These are phyloP conservation scores for Apiotrichum veenhuisii DNA, from an alignment of 1,284 basidiomycete species.

Conservation along the genomic window DNA sequence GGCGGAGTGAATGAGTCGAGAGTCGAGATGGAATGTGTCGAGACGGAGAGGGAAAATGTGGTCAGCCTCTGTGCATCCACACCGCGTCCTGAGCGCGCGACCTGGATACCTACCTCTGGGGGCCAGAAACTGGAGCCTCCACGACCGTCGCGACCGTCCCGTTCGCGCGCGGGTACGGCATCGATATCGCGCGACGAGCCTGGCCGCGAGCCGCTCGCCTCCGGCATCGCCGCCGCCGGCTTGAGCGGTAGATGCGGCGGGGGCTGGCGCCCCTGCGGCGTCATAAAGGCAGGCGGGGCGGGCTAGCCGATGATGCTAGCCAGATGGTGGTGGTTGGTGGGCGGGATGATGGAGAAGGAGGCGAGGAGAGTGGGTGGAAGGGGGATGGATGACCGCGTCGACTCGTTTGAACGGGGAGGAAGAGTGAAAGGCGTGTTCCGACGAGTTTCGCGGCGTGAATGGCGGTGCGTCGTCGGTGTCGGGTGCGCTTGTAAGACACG, in stretches of 20 bases:
- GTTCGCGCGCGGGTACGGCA: slow-evolving; percentile 20
- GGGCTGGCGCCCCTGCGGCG: slow-evolving; percentile 23
- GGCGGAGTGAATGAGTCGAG: neutral
- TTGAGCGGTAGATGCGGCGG: slow-evolving; percentile 21
- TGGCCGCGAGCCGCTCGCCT: slow-evolving; percentile 7
- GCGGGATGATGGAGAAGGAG: neutral
- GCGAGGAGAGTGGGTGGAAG: neutral
- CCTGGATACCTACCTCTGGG: slow-evolving; percentile 7
- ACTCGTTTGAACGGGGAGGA: too few species aligned
- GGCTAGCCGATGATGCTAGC: neutral
- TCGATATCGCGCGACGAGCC: slow-evolving; percentile 20
- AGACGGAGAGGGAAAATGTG: neutral
- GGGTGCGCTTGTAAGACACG: too few species aligned
- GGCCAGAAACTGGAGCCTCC: slow-evolving; percentile 8
- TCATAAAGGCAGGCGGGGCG: slow-evolving; percentile 11
- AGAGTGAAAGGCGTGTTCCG: too few species aligned
- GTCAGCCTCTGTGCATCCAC: neutral
- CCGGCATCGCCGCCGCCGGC: slow-evolving; percentile 18
- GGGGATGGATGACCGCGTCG: neutral
- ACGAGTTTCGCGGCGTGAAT: too few species aligned
- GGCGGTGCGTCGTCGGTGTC: too few species aligned
- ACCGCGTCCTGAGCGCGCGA: neutral
- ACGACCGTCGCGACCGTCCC: slow-evolving; percentile 7
- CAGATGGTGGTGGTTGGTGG: neutral
- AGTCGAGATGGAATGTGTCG: neutral